A percentile compares a stretch with the other conserved stretches of the same genome.
phyloP scores from a whole-genome alignment of 352 stramenopile species.

The Pilasporangium apinafurcum region DNA sequence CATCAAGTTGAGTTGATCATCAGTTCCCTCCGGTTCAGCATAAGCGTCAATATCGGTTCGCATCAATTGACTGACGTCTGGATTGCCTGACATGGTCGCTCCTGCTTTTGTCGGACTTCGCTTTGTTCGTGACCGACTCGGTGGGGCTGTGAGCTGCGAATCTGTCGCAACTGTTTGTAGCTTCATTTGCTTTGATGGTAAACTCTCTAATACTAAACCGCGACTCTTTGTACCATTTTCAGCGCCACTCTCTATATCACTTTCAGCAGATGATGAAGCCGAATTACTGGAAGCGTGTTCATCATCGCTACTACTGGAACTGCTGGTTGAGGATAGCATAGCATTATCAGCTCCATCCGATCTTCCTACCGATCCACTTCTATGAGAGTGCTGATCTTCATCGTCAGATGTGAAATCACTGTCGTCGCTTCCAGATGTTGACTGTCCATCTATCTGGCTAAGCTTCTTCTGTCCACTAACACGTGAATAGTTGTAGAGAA shows the following conservation, averaged over 20 bases:
- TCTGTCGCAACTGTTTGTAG: not conserved
- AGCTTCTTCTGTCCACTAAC: slow-evolving; percentile 9
- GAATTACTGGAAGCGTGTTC: slow-evolving; percentile 25
- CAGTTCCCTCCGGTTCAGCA: slow-evolving; percentile 36
- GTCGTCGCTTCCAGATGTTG: slow-evolving; percentile 46
- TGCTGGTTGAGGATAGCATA: slow-evolving; percentile 36
- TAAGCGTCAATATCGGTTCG: slow-evolving; percentile 49
- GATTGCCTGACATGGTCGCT: slow-evolving; percentile 12
- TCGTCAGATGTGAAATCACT: slow-evolving; percentile 42
- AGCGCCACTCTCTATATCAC: slow-evolving; percentile 20
- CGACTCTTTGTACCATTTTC: not conserved
- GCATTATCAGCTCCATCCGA: slow-evolving; percentile 32
- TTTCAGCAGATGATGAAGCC: slow-evolving; percentile 25
- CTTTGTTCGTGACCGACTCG: slow-evolving; percentile 1
- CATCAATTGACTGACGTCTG: slow-evolving; percentile 71
- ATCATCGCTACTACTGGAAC: slow-evolving; percentile 53
- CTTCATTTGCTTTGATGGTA: not conserved
- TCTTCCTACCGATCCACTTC: slow-evolving; percentile 19
- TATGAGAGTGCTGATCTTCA: slow-evolving; percentile 32
- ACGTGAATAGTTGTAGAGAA: slow-evolving; percentile 17
- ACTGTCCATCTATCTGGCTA: slow-evolving; percentile 51
- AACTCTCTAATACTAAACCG: not conserved
- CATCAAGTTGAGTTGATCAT: slow-evolving; percentile 70
- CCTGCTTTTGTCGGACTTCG: not conserved
- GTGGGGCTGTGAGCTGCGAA: not conserved